phyloP scores from a whole-genome alignment of 2,329 filamentous ascomycete species.

The Teratosphaeriaceae sp. region DNA sequence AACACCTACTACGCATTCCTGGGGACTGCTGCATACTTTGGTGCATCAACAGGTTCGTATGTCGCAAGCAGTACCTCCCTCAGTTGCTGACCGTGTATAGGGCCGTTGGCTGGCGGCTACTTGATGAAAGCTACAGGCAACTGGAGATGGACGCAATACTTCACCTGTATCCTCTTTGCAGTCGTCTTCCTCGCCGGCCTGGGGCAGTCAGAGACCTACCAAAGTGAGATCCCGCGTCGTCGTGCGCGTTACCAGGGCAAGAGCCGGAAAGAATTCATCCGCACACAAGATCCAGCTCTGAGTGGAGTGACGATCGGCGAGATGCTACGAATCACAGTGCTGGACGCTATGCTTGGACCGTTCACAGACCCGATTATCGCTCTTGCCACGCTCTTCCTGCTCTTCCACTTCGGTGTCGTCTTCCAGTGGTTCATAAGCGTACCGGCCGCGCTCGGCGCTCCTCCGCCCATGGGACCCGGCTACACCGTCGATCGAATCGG shows the following conservation, averaged over 20 bases:
- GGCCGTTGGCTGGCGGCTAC: conserved; percentile 23
- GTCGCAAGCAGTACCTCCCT: not conserved
- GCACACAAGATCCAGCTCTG: conserved; percentile 13
- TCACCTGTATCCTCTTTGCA: conserved; percentile 26
- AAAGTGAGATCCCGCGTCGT: conserved; percentile 22
- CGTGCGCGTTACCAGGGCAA: conserved; percentile 8
- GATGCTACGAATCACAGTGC: conserved; percentile 19
- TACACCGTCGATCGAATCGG: conserved; percentile 26
- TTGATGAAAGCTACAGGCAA: conserved; percentile 17
- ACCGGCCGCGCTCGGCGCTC: conserved; percentile 19
- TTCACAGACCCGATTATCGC: conserved; percentile 26
- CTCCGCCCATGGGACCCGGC: conserved; percentile 18
- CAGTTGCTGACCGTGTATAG: not conserved
- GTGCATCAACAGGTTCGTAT: conserved; percentile 20
- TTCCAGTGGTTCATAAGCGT: conserved; percentile 29
- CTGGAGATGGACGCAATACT: conserved; percentile 31
- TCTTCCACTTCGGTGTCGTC: conserved; percentile 24
- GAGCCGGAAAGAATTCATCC: conserved; percentile 2
- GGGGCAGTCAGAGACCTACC: conserved; percentile 29
- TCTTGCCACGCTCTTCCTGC: conserved; percentile 20
- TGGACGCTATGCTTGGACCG: conserved; percentile 19
- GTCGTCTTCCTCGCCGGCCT: conserved; percentile 26
- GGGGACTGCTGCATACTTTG: conserved; percentile 25
- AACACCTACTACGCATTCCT: conserved; percentile 31
- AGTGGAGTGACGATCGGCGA: conserved; percentile 19